A percentile compares a stretch with the other conserved stretches of the same genome.
Conservation (phyloP, 352 stramenopile genomes). For the Phytopythium litorale region DNA sequence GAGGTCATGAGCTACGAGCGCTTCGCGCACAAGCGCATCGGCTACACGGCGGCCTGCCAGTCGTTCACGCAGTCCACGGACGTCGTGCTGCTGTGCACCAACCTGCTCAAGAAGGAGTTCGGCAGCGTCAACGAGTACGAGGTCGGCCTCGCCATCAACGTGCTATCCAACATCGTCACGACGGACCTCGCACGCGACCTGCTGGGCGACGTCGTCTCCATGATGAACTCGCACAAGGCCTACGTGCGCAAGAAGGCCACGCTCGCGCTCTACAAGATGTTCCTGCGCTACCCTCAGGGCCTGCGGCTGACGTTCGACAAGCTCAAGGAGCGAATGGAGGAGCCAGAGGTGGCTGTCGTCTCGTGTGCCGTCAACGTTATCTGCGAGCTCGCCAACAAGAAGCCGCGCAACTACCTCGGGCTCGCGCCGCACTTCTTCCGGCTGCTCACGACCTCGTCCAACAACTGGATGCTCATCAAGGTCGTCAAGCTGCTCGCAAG, state of each 20-base stretch:
- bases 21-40: constrained; percentile 97
- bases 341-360: constrained; percentile 95
- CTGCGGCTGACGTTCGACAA: constrained; percentile 97
- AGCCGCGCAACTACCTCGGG: constrained; percentile 98
- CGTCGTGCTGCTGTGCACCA: constrained; percentile 98
- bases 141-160: constrained; percentile 97
- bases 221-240: constrained; percentile 92
- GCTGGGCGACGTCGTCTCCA: constrained; percentile 87
- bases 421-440: constrained; percentile 98
- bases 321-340: constrained; percentile 96
- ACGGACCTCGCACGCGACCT: constrained; percentile 94
- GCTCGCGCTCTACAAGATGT: constrained; percentile 98
- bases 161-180: constrained; percentile 98
- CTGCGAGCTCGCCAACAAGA: constrained; percentile 98
- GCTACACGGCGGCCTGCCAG: constrained; percentile 95
- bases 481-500: constrained; percentile 98
- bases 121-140: constrained; percentile 92
- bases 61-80: constrained; percentile 97
- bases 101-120: constrained; percentile 98
- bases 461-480: constrained; percentile 99
- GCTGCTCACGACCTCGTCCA: constrained; percentile 95
- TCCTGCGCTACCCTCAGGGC: constrained; percentile 97
- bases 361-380: constrained; percentile 99
- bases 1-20: constrained; percentile 96
- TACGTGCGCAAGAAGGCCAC: constrained; percentile 99